Conservation (phyloP, 345 rosid species). For the Syzygium aqueum region DNA sequence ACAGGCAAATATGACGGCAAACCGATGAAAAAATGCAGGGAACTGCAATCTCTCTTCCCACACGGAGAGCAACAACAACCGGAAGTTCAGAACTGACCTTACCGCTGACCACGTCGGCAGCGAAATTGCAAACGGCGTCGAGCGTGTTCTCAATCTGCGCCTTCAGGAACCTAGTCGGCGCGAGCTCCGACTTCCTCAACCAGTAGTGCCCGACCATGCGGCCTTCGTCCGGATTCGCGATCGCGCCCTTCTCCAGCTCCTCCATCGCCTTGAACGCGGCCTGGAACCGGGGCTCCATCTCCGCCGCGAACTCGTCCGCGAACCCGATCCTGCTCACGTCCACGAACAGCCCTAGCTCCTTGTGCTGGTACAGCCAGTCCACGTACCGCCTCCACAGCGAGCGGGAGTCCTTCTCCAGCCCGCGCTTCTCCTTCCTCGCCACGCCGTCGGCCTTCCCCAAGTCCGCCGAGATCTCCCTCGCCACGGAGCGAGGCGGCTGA, state of each 20-base stretch:
- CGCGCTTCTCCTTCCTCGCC: slow-evolving; percentile 20
- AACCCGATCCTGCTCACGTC: slow-evolving; percentile 95
- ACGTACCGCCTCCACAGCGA: slow-evolving; percentile 76
- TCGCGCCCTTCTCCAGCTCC: slow-evolving; percentile 82
- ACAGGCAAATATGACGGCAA: not conserved
- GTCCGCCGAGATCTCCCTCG: slow-evolving; percentile 47
- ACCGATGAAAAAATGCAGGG: not conserved
- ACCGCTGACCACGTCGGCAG: slow-evolving; percentile 66
- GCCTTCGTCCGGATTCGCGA: slow-evolving; percentile 95
- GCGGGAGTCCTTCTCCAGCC: slow-evolving; percentile 54
- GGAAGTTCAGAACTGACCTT: slow-evolving; percentile 41
- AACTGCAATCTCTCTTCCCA: not conserved
- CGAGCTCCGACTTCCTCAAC: slow-evolving; percentile 66
- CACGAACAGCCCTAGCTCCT: slow-evolving; percentile 72
- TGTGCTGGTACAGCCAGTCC: slow-evolving; percentile 91
- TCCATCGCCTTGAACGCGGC: slow-evolving; percentile 73
- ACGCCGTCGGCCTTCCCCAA: slow-evolving; percentile 19
- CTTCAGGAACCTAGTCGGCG: slow-evolving; percentile 50
- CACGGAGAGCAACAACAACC: not conserved
- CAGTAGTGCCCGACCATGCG: slow-evolving; percentile 99
- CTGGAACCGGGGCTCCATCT: slow-evolving; percentile 72
- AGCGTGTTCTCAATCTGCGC: slow-evolving; percentile 66
- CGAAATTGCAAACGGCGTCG: slow-evolving; percentile 55
- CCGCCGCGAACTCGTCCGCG: slow-evolving; percentile 59
- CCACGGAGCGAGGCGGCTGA: slow-evolving; percentile 26